A percentile compares a stretch with the other conserved stretches of the same genome.
Evolutionary conservation across 2,329 filamentous ascomycete genomes (phyloP).

Genomic region (Juglanconis oblonga): DNA sequence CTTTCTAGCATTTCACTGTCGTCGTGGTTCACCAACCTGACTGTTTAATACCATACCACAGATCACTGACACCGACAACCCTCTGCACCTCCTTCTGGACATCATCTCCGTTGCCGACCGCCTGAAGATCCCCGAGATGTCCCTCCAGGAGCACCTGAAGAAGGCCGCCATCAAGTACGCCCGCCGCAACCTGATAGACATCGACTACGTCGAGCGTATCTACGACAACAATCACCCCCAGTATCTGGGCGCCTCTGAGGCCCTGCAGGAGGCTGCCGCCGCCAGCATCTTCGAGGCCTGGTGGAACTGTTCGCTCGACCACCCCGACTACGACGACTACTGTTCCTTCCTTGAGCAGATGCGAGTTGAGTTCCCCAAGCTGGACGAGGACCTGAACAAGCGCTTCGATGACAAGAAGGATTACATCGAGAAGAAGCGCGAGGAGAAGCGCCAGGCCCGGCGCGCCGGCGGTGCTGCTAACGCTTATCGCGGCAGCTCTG

Average conservation of each 20-base stretch:
- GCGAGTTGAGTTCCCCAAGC: constrained; percentile 8
- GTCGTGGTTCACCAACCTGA: neutral
- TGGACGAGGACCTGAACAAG: constrained; percentile 14
- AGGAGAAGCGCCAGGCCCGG: constrained; percentile 1
- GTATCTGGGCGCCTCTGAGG: constrained; percentile 1
- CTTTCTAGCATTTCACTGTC: neutral
- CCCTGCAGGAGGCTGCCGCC: constrained; percentile 13
- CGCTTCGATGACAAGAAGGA: constrained; percentile 17
- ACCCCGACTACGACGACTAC: constrained; percentile 13
- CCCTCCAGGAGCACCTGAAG: constrained; percentile 16
- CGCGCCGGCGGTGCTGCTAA: neutral
- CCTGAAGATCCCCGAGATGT: constrained; percentile 16
- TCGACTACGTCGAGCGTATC: constrained; percentile 7
- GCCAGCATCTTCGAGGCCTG: constrained; percentile 17
- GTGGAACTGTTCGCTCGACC: constrained; percentile 15
- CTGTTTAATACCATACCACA: neutral
- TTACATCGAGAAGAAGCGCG: constrained; percentile 14
- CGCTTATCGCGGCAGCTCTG: neutral
- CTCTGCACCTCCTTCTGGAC: constrained; percentile 10
- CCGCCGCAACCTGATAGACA: constrained; percentile 11
- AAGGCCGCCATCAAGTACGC: constrained; percentile 13
- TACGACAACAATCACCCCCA: constrained; percentile 3
- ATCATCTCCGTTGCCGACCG: constrained; percentile 11
- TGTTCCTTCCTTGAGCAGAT: constrained; percentile 12
- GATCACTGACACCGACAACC: constrained; percentile 7